Base-by-base conservation (phyloP, 139 green algal species). In the Ettlia oleoabundans region DNA sequence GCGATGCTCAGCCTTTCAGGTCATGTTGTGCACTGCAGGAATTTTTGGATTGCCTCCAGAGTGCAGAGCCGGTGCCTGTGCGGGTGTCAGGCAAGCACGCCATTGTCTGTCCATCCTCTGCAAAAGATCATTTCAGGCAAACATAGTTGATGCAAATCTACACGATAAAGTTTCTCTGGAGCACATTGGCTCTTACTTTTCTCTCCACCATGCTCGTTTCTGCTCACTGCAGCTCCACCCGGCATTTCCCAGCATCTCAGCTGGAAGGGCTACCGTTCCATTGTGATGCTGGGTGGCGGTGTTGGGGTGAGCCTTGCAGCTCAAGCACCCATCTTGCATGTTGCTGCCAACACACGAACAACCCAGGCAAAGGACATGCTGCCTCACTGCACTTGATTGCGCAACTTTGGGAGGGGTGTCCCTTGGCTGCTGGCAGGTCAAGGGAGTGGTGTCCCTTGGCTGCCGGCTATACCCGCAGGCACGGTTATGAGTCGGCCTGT, bases 231-330 rank as follows among this genome's bases (percentile, higher is more conserved):
- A 80, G 73, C 73, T 15, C n/a, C n/a, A n/a, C 51, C 73, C 10
- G 73, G 42, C 30, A 35, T 18, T 4, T 53, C 35, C 9, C 9
- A 22, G 0, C 7, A 55, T 35, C 22, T 2, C 24, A 37, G 19
- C 41, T 87, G 83, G 55, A 2, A 62, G 22, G 10, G 58, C 33
- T 78, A 81, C 33, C 10, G 74, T 22, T 30, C 43, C 0, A 9
- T 88, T 15, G 8, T 89, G 38, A 37, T 89, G 4, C 35, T 89
- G 2, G 85, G 64, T 18, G 85, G 85, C n/a, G 85, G 85, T 30
- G 47, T 89, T 26, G 85, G 73, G 68, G 79, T 87, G 51, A 81
- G 55, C n/a, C n/a, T n/a, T n/a, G n/a, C n/a, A n/a, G n/a, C n/a
- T n/a, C n/a, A n/a, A n/a, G n/a, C n/a, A n/a, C n/a, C n/a, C n/a